Evolutionary conservation across 495 filamentous ascomycete species (phyloP), one percentile per base, ranked within the genome.

Genomic region (Trichoderma virens): DNA sequence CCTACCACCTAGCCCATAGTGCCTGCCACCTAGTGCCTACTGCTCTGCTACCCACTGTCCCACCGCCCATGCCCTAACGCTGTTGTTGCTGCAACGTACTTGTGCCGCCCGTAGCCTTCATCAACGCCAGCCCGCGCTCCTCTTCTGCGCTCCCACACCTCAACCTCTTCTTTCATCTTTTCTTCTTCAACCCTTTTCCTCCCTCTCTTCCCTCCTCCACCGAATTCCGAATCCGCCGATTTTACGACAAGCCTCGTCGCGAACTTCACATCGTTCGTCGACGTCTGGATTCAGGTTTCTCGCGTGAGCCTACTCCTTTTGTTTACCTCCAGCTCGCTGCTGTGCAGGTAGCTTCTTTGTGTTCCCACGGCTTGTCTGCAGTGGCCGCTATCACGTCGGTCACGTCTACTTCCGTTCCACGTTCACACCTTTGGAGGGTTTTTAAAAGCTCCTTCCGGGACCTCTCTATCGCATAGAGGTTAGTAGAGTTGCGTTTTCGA

Each of bases 221-320:
- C 61, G 27, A 62, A 38, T 30, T 62, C 61, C 39, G 61, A 62
- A 62, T 62, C 61, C 61, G 61, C 61, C 61, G 61, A 43, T 43
- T 62, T 30, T 31, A 39, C 61, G 61, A 62, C 61, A 62, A 62
- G 61, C 38, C 61, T 27, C 27, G 61, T 62, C 61, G 39, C 61
- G 61, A 62, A 62, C 34, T 43, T 28, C 18, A 9, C 61, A 41
- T 62, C 28, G 60, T 62, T 62, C 61, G 61, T 45, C 39, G 61
- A 45, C 61, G 31, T 43, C 61, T 41, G 61, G 61, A 62, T 62
- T 62, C 61, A 62, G 39, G 61, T 62, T 62, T 28, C 16, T 62
- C 61, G 34, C 51, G 51, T 56, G 59, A 34, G 59, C 35, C 31
- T 61, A 34, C 31, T 38, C 59, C 59, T 60, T 32, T 60, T 38